Base-by-base conservation (phyloP, 106 monocot genomes). In the Dendrobium nobile region DNA sequence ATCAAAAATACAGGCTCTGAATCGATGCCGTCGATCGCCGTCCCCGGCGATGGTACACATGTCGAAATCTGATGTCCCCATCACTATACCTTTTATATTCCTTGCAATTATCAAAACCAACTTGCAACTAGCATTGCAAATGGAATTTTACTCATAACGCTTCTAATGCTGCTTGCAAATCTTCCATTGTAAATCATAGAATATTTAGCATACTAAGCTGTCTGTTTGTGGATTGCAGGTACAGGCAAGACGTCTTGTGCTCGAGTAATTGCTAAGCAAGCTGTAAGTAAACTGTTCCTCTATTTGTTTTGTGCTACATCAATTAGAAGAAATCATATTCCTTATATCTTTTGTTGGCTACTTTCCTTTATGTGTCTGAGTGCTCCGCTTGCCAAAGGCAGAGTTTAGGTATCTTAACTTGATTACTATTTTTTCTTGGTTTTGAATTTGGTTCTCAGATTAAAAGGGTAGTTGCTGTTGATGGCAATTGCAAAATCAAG, bases 171-270 rank as follows among this genome's bases (percentile, higher is more conserved):
- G 28, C 11, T 7, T 1, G 33, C 70, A 70, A 70, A 70, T 9
- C 13, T 33, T 45, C 75, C 33, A 15, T 74, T 54, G 41, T n/a
- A 74, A 74, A 43, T 19, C 0, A 19, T 42, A 74, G 42, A 41
- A 11, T 42, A 74, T 0, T 18, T 42, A 74, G 3, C 8, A 74
- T 43, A 74, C 74, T 74, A n/a, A 74, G 19, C 43, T 20, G 43
- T 74, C 20, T 44, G 7, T 5, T 22, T 79, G 9, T 82, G 67
- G 73, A 41, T 83, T 72, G 56, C 80, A 95, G 95, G 95, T 22
- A 98, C 97, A 9, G 97, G 97, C 27, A 98, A 98, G 82, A 98
- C 97, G 58, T 94, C 97, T 73, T 92, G 92, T 79, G 97, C 97
- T 41, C 84, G 97, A 79, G 94, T 98, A 54, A 98, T 98, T 68